Conservation (phyloP, 495 filamentous ascomycete genomes). For the Penicillium longicatenatum region DNA sequence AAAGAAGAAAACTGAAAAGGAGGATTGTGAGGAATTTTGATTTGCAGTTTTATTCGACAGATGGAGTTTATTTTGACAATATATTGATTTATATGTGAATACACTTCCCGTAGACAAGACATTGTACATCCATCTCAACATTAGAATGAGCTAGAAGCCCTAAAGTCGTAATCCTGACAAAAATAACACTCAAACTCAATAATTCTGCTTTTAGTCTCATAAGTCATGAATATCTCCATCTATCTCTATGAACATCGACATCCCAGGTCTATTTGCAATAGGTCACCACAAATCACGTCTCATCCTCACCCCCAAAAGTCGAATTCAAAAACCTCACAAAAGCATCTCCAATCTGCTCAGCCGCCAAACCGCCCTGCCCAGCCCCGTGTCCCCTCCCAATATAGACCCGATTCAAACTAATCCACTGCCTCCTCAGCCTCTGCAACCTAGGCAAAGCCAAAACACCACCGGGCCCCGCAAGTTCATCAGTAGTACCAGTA, state of each 20-base stretch:
- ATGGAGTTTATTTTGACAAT: neutral
- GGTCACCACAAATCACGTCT: constrained; percentile 2
- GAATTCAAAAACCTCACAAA: constrained; percentile 53
- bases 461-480: constrained; percentile 50
- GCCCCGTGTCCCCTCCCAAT: constrained; percentile 34
- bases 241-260: constrained; percentile 1
- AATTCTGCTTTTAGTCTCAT: neutral
- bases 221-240: constrained; percentile 5
- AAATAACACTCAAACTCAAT: too few relatives aligned
- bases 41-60: constrained; percentile 1
- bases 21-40: neutral
- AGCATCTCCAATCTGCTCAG: constrained; percentile 44
- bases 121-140: neutral
- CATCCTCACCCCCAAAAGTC: constrained; percentile 35
- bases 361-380: constrained; percentile 29
- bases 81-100: neutral
- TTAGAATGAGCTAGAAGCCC: too few relatives aligned
- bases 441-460: constrained; percentile 77
- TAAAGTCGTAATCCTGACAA: too few relatives aligned
- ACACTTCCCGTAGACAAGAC: neutral
- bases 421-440: constrained; percentile 81
- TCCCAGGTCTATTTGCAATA: neutral
- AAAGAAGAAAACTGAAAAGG: neutral
- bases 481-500: constrained; percentile 43
- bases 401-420: constrained; percentile 66